Evolutionary conservation across 202 grass and related monocot genomes (phyloP), one percentile per base, ranked within the genome.

Genomic region (Schoenoplectus tabernaemontani): DNA sequence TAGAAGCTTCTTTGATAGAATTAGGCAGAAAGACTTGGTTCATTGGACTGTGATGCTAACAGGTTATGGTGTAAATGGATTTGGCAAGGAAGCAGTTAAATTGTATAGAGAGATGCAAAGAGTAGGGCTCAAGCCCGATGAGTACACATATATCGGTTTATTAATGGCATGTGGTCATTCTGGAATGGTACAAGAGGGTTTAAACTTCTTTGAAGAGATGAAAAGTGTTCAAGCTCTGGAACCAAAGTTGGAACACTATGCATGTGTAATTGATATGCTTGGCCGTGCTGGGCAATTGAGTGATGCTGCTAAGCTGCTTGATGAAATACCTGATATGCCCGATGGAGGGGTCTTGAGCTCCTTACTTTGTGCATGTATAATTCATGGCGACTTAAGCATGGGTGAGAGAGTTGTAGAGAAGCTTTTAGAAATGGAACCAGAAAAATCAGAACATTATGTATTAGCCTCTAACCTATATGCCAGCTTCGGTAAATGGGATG

Each of bases 191-290:
- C 82, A 90, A 56, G 81, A 92, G 79, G 95, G 91, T 34, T 79
- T 87, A 30, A 13, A 5, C 71, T 83, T 92, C 2, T 87, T 98
- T n/a, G 89, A 81, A 59, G 83, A 87, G 69, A 98, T 98, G 91
- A 92, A 94, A 83, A 84, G 87, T 12, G 83, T 88, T 12, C 79
- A 90, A 72, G 83, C 73, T 26, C 57, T 94, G 87, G 89, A 89
- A 50, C 89, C 89, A 16, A 89, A 83, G 71, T 70, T 98, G 34
- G 89, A 92, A 82, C 91, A 98, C 78, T 94, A 92, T 28, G 80
- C 89, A 46, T 98, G 95, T 79, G 81, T 93, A 51, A 81, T 86
- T 10, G 94, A 97, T 78, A 88, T 97, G 91, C 94, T 97, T 84
- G 94, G 94, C 17, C 79, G 91, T 67, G 89, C 91, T 9, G 94